Evolutionary conservation across 2,329 filamentous ascomycete genomes (phyloP), one percentile per base, ranked within the genome.

Genomic region (Alternaria sp.): DNA sequence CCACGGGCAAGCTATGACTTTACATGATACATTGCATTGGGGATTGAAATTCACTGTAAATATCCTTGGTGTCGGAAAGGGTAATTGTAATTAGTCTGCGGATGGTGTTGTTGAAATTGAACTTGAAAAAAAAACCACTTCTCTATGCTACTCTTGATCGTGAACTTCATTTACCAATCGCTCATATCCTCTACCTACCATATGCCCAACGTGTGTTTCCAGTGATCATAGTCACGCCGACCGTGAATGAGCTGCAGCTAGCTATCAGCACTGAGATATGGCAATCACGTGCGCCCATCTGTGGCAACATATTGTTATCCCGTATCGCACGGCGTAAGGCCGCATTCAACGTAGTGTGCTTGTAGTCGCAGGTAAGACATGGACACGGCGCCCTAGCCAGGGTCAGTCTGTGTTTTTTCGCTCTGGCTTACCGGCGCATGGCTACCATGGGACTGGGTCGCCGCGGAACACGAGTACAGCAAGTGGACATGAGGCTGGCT

Each of bases 1-100:
- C 62, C 30, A 41, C 58, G 57, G 68, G 69, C 67, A 72, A 67
- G 75, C 76, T 79, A 78, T 78, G 76, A 77, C 75, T 74, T 78
- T 78, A 72, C 75, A 79, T 63, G 75, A 77, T 63, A 67, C 67
- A 66, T 70, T 67, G 68, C 64, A 68, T 62, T 59, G 46, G 57
- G 69, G 57, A 61, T 63, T 62, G 52, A 44, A 49, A 44, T 63
- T 69, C 66, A 61, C 57, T 73, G 66, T 66, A 69, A 63, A 72
- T 69, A 71, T 66, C 67, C 67, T 69, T 71, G 60, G 67, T 66
- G 51, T 64, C 59, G 65, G 54, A 68, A 65, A 67, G 65, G 69
- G 69, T 71, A 71, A 65, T 69, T 72, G 70, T 73, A 73, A 73
- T 73, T 72, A 69, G 62, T 65, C 20, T 11, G 65, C 25, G 60